These are phyloP conservation scores for Fusarium sp. DNA, from an alignment of 2,329 filamentous ascomycete genomes.

Conservation along the genomic window DNA sequence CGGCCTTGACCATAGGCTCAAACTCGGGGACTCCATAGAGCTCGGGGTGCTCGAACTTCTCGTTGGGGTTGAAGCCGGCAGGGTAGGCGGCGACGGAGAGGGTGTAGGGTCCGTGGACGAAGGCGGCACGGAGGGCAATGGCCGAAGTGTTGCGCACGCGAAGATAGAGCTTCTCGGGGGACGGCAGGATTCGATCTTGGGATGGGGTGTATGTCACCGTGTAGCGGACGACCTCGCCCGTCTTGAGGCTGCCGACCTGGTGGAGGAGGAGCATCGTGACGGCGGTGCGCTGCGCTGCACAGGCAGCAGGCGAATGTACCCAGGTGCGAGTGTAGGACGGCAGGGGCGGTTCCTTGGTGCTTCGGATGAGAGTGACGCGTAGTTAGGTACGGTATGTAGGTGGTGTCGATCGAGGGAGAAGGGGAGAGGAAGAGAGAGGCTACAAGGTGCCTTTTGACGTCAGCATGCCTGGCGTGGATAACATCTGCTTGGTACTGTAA, in stretches of 20 bases:
- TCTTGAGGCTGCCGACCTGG: conserved; percentile 90
- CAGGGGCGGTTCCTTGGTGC: conserved; percentile 11
- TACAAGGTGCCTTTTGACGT: conserved; percentile 39
- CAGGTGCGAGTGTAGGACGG: conserved; percentile 4
- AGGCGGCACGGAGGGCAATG: conserved; percentile 91
- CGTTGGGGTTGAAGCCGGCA: conserved; percentile 83
- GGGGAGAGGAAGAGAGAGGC: conserved; percentile 9
- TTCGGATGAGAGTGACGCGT: conserved; percentile 9
- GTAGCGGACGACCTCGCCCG: conserved; percentile 93
- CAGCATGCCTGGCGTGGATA: conserved; percentile 36
- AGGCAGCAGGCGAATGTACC: conserved; percentile 17
- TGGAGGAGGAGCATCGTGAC: conserved; percentile 85
- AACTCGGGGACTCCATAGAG: conserved; percentile 87
- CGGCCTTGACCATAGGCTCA: conserved; percentile 96
- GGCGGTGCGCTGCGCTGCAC: conserved; percentile 4
- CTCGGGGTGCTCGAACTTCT: conserved; percentile 76
- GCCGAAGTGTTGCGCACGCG: conserved; percentile 93
- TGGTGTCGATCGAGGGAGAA: conserved; percentile 2
- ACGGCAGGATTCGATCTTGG: conserved; percentile 88
- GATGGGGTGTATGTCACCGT: conserved; percentile 93
- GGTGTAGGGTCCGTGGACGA: conserved; percentile 95
- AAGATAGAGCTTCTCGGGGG: conserved; percentile 82
- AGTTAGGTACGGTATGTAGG: neutral
- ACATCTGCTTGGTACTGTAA: neutral
- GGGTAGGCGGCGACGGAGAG: conserved; percentile 90